Evolutionary conservation across 805 yeast genomes (phyloP), one percentile per base, ranked within the genome.

Genomic region (Wickerhamomyces mucosus): DNA sequence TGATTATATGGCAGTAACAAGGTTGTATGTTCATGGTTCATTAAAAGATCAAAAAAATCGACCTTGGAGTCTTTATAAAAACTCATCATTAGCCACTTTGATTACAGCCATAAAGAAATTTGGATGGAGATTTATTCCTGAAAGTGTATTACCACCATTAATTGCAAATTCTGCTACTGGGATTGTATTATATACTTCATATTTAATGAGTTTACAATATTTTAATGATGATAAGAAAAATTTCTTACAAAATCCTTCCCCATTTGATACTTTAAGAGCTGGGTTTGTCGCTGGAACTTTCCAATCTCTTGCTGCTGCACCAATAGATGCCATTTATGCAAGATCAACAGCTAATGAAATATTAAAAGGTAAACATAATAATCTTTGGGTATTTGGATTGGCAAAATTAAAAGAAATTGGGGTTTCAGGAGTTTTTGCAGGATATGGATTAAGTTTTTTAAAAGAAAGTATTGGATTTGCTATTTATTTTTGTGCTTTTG

Each of bases 271-370:
- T 0, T 48, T 83, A 55, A 55, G 74, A 29, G 84, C 96, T 0
- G 97, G 97, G 0, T 74, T 78, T 34, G 41, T 83, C 0, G 96
- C 96, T 0, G 96, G 96, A 2, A 74, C 78, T 0, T 74, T 76
- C 16, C 95, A 92, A 45, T 80, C 94, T n/a, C 58, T 84, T 13
- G 88, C 84, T 1, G 95, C 95, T 2, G 89, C 96, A 2, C 97
- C 97, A 0, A 65, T 89, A 5, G 96, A 89, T 56, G 95, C 96
- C 7, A 74, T 89, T 4, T 81, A 79, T 48, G 73, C 94, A 2
- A 65, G 96, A 42, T 82, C 88, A 41, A 67, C 76, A 2, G 78
- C 84, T 5, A 71, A 79, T 9, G 95, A 85, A 42, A 58, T 88
- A 32, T 55, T 84, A 12, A 67, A 69, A 32, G 81, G 85, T 6